These are phyloP conservation scores for Phalaenopsis aphrodite DNA, from an alignment of 106 monocot species.

Conservation along the genomic window DNA sequence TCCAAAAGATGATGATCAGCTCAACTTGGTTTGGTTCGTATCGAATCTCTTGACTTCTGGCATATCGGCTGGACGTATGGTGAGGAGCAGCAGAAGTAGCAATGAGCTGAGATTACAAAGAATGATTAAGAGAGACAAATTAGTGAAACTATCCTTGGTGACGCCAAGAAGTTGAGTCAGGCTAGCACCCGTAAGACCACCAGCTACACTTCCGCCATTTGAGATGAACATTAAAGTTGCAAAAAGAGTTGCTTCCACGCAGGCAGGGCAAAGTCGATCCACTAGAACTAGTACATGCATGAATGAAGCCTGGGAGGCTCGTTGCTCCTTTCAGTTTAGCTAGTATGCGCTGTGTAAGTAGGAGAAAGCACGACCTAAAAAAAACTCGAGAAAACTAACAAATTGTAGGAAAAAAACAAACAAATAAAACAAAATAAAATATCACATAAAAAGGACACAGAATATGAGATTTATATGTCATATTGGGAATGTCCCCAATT, in stretches of 20 bases:
- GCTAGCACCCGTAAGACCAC: constrained; percentile 85
- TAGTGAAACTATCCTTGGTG: constrained; percentile 69
- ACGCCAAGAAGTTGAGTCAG: constrained; percentile 78
- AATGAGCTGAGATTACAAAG: constrained; percentile 91
- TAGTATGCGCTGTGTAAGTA: no score
- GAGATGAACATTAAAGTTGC: constrained; percentile 97
- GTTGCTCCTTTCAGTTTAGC: no score
- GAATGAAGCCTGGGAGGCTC: constrained; percentile 99
- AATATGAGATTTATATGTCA: no score
- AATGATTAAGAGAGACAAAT: constrained; percentile 58
- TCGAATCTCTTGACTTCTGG: constrained; percentile 27
- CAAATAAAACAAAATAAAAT: no score
- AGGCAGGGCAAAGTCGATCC: constrained; percentile 74
- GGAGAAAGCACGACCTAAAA: no score
- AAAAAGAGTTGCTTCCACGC: constrained; percentile 95
- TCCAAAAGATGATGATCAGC: constrained; percentile 13
- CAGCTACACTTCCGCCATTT: constrained; percentile 78
- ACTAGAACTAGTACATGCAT: constrained; percentile 97
- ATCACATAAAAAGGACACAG: no score
- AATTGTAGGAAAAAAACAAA: no score
- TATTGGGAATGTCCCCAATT: no score
- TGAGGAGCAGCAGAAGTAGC: constrained; percentile 75
- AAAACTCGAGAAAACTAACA: no score
- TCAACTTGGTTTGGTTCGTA: constrained; percentile 23
- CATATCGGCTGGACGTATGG: constrained; percentile 58